Conservation (phyloP, 495 filamentous ascomycete species). For the Penicillium arizonense region DNA sequence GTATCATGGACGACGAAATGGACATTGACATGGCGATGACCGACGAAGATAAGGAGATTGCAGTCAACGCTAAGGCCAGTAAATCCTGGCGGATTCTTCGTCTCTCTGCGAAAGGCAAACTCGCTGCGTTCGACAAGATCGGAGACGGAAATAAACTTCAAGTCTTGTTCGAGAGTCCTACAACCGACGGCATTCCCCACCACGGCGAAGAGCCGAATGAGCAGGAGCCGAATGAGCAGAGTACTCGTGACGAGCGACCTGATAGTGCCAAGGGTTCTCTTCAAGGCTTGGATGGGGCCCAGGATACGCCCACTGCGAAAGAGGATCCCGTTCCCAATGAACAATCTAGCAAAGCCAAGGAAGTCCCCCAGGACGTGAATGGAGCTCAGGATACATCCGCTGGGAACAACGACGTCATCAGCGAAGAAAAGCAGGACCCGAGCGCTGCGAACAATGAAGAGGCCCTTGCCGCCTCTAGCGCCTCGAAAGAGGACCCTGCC, state of each 20-base stretch:
- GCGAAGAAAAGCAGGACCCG: conserved; percentile 9
- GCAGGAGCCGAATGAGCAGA: conserved; percentile 9
- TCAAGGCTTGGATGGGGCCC: conserved; percentile 24
- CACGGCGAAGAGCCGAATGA: conserved; percentile 14
- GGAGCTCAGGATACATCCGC: conserved; percentile 7
- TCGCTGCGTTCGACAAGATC: conserved; percentile 79
- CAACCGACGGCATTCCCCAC: conserved; percentile 11
- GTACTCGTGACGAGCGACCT: neutral
- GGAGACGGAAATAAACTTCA: conserved; percentile 72
- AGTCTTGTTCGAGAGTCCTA: conserved; percentile 45
- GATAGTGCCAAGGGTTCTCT: conserved; percentile 8
- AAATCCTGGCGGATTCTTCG: conserved; percentile 87
- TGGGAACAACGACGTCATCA: conserved; percentile 11
- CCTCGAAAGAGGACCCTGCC: conserved; percentile 13
- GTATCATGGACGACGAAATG: conserved; percentile 69
- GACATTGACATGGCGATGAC: conserved; percentile 78
- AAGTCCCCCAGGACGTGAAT: conserved; percentile 9
- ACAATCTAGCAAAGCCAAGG: conserved; percentile 14
- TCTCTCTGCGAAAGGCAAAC: conserved; percentile 67
- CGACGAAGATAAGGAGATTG: conserved; percentile 65
- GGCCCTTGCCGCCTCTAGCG: conserved; percentile 15
- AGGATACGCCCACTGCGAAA: conserved; percentile 12
- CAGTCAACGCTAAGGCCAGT: conserved; percentile 70
- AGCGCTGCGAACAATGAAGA: conserved; percentile 12
- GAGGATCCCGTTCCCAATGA: neutral